Percentiles rank a stretch among this genome's conserved stretches.
These are phyloP conservation scores for Psilocybe azurescens DNA, from an alignment of 768 basidiomycete species.

Conservation along the genomic window DNA sequence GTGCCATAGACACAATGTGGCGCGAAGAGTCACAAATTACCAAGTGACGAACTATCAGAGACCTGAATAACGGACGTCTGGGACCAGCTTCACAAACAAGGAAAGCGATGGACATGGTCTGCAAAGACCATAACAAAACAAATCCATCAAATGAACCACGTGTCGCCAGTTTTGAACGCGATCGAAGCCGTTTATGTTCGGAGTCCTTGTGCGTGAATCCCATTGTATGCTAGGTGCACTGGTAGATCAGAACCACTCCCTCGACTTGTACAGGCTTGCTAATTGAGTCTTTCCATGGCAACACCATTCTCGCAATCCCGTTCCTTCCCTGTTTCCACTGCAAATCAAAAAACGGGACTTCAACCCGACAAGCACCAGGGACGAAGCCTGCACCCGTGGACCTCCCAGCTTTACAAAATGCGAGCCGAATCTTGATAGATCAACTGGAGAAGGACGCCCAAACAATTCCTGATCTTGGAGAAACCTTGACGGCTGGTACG, in stretches of 20 bases:
- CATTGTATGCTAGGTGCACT: constrained; percentile 16
- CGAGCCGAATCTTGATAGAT: constrained; percentile 70
- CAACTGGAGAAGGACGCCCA: constrained; percentile 75
- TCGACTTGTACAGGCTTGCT: constrained; percentile 5
- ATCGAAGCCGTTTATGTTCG: constrained; percentile 19
- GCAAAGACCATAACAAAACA: neutral
- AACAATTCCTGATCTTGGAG: constrained; percentile 76
- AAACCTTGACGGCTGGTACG: constrained; percentile 67
- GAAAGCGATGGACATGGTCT: neutral
- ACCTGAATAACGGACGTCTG: too few species aligned
- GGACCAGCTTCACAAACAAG: neutral
- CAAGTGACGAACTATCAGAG: too few species aligned
- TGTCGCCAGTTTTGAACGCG: constrained; percentile 34
- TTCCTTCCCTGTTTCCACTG: constrained; percentile 21
- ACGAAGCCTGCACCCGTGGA: constrained; percentile 52
- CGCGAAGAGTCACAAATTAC: too few species aligned
- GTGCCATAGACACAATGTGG: too few species aligned
- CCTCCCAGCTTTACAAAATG: constrained; percentile 65
- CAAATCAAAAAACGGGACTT: constrained; percentile 18
- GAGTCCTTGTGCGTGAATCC: constrained; percentile 2
- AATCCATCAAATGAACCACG: constrained; percentile 21
- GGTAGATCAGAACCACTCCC: neutral
- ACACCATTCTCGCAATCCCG: constrained; percentile 21
- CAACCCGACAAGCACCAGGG: constrained; percentile 29
- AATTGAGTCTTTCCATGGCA: constrained; percentile 17